phyloP scores from a whole-genome alignment of 1,284 basidiomycete species.

The Cystobasidium pallidum region DNA sequence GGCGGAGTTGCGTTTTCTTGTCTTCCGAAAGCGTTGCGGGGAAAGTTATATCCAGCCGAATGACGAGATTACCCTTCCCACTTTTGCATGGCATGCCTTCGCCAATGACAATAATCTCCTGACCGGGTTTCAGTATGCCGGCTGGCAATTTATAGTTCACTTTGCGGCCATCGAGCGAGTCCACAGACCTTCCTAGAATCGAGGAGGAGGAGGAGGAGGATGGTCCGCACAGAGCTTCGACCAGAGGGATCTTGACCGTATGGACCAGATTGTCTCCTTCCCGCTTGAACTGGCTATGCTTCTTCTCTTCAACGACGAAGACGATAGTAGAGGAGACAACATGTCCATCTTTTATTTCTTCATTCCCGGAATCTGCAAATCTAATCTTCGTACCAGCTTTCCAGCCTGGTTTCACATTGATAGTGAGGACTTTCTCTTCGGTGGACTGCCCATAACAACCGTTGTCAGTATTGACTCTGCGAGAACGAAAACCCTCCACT shows the following conservation, averaged over 20 bases:
- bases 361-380: conserved; percentile 84
- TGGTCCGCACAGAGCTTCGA: conserved; percentile 75
- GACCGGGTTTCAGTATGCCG: conserved; percentile 69
- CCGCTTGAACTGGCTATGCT: conserved; percentile 72
- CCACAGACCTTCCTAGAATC: conserved; percentile 59
- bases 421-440: conserved; percentile 60
- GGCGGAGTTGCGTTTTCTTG: conserved; percentile 19
- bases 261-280: conserved; percentile 77
- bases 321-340: conserved; percentile 41
- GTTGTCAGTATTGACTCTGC: not conserved
- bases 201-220: conserved; percentile 43
- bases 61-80: conserved; percentile 76
- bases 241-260: conserved; percentile 69
- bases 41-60: conserved; percentile 83
- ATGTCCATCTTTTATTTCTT: conserved; percentile 62
- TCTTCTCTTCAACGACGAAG: conserved; percentile 84
- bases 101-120: conserved; percentile 69
- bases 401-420: conserved; percentile 74
- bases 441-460: not conserved
- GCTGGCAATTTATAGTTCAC: conserved; percentile 69
- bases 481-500: not conserved
- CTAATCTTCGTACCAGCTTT: conserved; percentile 82
- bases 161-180: conserved; percentile 76
- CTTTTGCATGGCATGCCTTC: conserved; percentile 92
- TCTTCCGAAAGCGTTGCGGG: conserved; percentile 60